A percentile compares a stretch with the other conserved stretches of the same genome.
phyloP scores from a whole-genome alignment of 306 rosid species.

The Begonia peltatifolia region DNA sequence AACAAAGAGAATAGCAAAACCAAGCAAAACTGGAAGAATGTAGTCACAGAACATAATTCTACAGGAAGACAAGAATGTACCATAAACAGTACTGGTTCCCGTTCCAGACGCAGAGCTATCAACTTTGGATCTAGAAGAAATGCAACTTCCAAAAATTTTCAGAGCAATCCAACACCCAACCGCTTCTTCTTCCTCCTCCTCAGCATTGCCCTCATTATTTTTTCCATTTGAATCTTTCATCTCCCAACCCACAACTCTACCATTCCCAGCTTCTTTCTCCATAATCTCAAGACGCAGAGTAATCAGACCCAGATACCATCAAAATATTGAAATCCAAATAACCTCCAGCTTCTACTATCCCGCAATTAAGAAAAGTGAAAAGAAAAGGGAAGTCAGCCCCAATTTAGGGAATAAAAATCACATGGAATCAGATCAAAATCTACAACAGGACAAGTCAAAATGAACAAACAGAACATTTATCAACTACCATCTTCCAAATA shows the following conservation, averaged over 20 bases:
- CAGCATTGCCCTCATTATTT: slow-evolving; percentile 29
- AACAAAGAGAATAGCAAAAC: too few species aligned
- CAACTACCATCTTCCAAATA: not conserved
- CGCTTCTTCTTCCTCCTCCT: slow-evolving; percentile 31
- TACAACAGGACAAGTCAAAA: too few species aligned
- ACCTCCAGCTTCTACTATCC: too few species aligned
- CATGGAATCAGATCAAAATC: too few species aligned
- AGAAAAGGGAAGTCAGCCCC: too few species aligned
- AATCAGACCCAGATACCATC: not conserved
- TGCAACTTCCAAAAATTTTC: slow-evolving; percentile 79
- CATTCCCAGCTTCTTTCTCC: slow-evolving; percentile 70
- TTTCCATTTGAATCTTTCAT: slow-evolving; percentile 49
- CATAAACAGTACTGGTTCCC: slow-evolving; percentile 71
- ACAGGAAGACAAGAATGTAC: slow-evolving; percentile 26
- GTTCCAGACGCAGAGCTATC: slow-evolving; percentile 78
- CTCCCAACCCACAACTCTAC: slow-evolving; percentile 65
- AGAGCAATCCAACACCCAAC: slow-evolving; percentile 79
- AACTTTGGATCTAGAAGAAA: slow-evolving; percentile 98
- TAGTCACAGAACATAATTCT: too few species aligned
- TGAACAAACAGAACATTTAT: too few species aligned
- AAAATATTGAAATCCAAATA: too few species aligned
- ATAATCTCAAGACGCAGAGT: slow-evolving; percentile 22
- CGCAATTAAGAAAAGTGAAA: too few species aligned
- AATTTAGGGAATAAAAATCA: too few species aligned
- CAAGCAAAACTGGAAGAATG: too few species aligned